Evolutionary conservation across 225 moss, liverwort and hornwort species (phyloP).

Genomic region (Climacium dendroides): DNA sequence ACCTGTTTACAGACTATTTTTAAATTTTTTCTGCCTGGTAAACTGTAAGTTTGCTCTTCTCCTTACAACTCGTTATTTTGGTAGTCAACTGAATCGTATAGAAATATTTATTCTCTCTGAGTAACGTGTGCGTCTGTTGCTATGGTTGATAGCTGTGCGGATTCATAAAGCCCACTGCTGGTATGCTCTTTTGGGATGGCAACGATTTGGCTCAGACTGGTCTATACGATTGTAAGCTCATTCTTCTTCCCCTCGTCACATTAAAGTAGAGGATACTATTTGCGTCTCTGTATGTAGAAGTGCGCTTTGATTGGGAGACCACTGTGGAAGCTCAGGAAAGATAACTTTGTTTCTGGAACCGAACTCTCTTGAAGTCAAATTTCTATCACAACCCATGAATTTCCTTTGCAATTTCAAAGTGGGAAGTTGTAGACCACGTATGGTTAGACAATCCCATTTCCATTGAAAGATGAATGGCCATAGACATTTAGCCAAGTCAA

Average conservation of each 20-base stretch:
- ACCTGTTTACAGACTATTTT: background rate
- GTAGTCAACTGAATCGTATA: background rate
- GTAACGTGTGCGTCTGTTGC: background rate
- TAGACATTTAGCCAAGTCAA: background rate
- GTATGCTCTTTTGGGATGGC: conserved; percentile 71
- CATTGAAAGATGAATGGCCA: background rate
- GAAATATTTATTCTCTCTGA: background rate
- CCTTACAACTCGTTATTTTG: background rate
- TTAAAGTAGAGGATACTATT: background rate
- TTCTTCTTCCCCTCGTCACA: background rate
- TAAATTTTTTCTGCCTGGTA: background rate
- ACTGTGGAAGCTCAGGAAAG: background rate
- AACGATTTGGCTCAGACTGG: conserved; percentile 62
- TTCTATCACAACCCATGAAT: background rate
- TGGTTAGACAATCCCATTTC: background rate
- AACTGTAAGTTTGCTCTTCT: background rate
- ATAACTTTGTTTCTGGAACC: background rate
- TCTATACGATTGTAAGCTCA: conserved; percentile 61
- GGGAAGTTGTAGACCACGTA: background rate
- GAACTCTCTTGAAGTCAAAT: background rate
- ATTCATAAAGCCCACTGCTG: conserved; percentile 72
- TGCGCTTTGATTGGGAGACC: background rate
- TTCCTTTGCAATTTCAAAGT: background rate
- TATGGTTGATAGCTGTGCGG: conserved; percentile 9
- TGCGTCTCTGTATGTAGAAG: background rate